Evolutionary conservation across 441 rosid species (phyloP).

Genomic region (Corymbia citriodora): DNA sequence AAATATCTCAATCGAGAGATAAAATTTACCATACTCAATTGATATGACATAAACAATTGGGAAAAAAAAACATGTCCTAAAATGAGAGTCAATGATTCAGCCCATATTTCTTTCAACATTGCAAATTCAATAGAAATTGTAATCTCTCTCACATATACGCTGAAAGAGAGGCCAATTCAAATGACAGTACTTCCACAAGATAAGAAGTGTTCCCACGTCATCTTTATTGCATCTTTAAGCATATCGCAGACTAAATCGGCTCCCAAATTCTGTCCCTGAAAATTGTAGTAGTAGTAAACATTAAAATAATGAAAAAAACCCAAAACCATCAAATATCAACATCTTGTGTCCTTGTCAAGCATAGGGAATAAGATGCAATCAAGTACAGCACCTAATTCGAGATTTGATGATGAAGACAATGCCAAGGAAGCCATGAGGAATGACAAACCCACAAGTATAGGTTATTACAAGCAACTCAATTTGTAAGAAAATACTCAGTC

Average conservation of each 20-base stretch:
- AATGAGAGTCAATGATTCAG: background rate
- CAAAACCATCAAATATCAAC: background rate
- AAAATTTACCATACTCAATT: background rate
- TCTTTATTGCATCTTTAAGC: background rate
- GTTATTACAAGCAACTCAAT: background rate
- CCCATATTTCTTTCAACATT: no score
- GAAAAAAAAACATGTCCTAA: no score
- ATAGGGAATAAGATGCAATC: background rate
- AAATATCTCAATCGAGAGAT: background rate
- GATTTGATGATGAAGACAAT: background rate
- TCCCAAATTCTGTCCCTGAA: background rate
- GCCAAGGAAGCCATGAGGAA: background rate
- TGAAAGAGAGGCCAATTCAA: background rate
- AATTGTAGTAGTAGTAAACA: background rate
- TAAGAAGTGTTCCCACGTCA: background rate
- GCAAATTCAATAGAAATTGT: no score
- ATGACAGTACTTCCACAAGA: background rate
- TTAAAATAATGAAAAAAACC: background rate
- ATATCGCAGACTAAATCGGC: background rate
- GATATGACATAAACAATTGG: no score
- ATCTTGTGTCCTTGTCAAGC: background rate
- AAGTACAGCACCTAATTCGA: background rate
- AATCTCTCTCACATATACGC: background rate
- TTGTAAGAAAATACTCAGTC: background rate
- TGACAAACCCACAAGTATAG: background rate